Percentiles rank a stretch among this genome's conserved stretches.
phyloP scores from a whole-genome alignment of 345 rosid genomes.

The Balakata baccata region DNA sequence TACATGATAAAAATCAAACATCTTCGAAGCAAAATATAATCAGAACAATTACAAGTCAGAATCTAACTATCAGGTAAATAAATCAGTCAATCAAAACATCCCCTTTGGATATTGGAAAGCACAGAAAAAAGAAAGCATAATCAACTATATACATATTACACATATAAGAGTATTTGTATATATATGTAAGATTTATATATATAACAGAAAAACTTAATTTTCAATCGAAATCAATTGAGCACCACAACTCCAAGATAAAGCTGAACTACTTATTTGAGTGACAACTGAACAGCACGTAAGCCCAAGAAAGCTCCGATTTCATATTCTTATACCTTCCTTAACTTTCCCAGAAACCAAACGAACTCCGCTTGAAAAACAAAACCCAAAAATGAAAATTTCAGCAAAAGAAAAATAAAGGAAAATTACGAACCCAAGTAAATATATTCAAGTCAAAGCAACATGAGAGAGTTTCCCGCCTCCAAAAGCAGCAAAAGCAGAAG shows the following conservation, averaged over 20 bases:
- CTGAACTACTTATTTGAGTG: background rate
- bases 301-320: constrained; percentile 2
- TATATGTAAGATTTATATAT: too few relatives aligned
- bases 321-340: background rate
- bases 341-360: constrained; percentile 29
- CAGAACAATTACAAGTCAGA: background rate
- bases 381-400: background rate
- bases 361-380: background rate
- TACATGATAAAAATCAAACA: background rate
- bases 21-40: background rate
- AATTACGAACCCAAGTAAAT: constrained; percentile 20
- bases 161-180: background rate
- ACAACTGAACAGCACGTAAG: background rate
- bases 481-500: constrained; percentile 11
- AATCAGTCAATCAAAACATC: background rate
- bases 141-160: background rate
- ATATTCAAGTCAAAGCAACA: constrained; percentile 26
- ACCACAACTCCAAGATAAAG: background rate
- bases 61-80: background rate
- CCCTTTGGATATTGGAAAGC: background rate
- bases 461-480: constrained; percentile 44
- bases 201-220: background rate
- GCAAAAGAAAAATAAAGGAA: background rate
- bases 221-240: background rate
- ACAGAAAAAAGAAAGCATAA: background rate